Base-by-base conservation (phyloP, 1,139 yeast species). In the Magnusiomyces fungicola region DNA sequence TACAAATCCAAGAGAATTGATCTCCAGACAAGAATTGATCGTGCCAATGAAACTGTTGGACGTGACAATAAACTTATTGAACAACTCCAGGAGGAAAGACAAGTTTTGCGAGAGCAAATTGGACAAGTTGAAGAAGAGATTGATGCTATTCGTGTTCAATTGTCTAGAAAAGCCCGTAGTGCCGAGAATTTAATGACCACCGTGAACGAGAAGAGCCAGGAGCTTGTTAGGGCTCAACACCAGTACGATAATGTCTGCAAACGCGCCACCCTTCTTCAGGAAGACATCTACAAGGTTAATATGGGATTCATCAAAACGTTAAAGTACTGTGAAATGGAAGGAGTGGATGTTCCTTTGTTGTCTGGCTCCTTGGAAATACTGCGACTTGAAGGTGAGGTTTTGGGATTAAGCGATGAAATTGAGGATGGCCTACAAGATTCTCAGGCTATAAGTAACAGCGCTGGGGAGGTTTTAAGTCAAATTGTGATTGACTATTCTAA, bases 241-340 rank as follows among this genome's bases (percentile, higher is more conserved):
- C 51, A 45, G 14, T 45, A 49, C 14, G 55, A 54, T 32, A 38
- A 39, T 2, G 45, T 52, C 16, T 43, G 63, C 36, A 74, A 71
- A 52, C 67, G 68, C 27, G 65, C 73, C 3, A 63, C 70, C 1
- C 66, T 62, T 18, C 56, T 69, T 5, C 82, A 80, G 54, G 88
- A 80, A 56, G 73, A 73, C 32, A 60, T 79, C 3, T 80, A 82
- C 45, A 78, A 77, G 53, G 64, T 73, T 4, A 80, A 76, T 53
- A 66, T 80, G 22, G 85, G 81, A 49, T 76, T 85, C 56, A 71
- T 80, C 4, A 77, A 79, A 55, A 69, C 80, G 24, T 70, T 89
- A 55, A 80, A 83, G 56, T 80, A 79, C 55, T 86, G 96, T 66
- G 86, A 85, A 59, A 75, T 90, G 54, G 87, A 85, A 50, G 83